phyloP scores from a whole-genome alignment of 2,329 filamentous ascomycete genomes.

The Capronia epimyces region DNA sequence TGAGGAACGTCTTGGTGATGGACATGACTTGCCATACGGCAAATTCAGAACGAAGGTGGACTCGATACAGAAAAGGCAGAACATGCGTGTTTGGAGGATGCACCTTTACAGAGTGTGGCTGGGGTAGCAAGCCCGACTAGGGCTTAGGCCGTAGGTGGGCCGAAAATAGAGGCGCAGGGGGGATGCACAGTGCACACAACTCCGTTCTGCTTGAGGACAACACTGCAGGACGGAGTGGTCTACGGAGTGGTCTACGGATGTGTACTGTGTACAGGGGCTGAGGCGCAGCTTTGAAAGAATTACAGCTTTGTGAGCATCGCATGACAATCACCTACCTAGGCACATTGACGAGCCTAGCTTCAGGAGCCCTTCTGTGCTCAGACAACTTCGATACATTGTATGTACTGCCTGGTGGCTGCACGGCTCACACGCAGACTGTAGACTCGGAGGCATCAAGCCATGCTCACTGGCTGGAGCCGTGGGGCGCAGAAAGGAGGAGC shows the following conservation, averaged over 20 bases:
- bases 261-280: neutral
- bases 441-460: neutral
- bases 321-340: too few species aligned
- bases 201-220: neutral
- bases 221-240: neutral
- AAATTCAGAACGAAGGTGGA: neutral
- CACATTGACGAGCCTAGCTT: too few species aligned
- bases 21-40: conserved; percentile 4
- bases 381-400: neutral
- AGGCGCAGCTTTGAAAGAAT: neutral
- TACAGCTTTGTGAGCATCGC: too few species aligned
- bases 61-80: neutral
- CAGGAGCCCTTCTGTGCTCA: too few species aligned
- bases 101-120: too few species aligned
- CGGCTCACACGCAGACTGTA: too few species aligned
- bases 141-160: too few species aligned
- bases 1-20: conserved; percentile 9
- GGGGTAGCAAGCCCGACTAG: too few species aligned
- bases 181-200: too few species aligned
- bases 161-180: conserved; percentile 10
- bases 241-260: neutral
- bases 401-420: too few species aligned
- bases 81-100: neutral
- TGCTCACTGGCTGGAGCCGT: neutral
- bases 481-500: neutral